A percentile compares a stretch with the other conserved stretches of the same genome.
These are phyloP conservation scores for Cercospora zeina DNA, from an alignment of 2,329 filamentous ascomycete species.

Conservation along the genomic window DNA sequence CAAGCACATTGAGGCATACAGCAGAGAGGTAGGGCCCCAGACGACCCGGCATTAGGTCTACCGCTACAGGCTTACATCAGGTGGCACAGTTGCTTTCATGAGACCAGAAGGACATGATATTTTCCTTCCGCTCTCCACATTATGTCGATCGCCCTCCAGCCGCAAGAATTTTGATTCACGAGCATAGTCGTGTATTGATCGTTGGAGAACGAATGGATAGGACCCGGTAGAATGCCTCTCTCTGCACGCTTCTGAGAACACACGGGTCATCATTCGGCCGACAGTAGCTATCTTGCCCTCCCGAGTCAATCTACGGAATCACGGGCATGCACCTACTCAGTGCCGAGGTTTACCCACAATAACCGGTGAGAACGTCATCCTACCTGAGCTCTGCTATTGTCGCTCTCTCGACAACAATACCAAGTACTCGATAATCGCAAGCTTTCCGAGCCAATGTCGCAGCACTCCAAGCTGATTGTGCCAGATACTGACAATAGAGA, in stretches of 20 bases:
- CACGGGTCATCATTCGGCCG: not conserved
- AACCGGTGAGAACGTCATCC: not conserved
- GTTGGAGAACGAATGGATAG: not conserved
- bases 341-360: slow-evolving; percentile 3
- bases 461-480: not conserved
- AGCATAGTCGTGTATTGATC: not conserved
- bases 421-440: not conserved
- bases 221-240: not conserved
- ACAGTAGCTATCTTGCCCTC: not conserved
- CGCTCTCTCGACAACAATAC: not conserved
- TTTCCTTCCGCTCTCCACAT: not conserved
- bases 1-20: not conserved
- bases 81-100: not conserved
- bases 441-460: slow-evolving; percentile 1
- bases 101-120: not conserved
- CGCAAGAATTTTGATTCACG: not conserved
- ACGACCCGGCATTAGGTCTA: not conserved
- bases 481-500: not conserved
- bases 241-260: not conserved
- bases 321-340: not conserved
- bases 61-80: not conserved
- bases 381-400: slow-evolving; percentile 11
- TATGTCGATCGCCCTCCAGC: not conserved
- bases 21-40: not conserved
- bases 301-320: not conserved